A percentile compares a stretch with the other conserved stretches of the same genome.
Conservation (phyloP, 2,329 filamentous ascomycete species). For the Clarireedia sp. region DNA sequence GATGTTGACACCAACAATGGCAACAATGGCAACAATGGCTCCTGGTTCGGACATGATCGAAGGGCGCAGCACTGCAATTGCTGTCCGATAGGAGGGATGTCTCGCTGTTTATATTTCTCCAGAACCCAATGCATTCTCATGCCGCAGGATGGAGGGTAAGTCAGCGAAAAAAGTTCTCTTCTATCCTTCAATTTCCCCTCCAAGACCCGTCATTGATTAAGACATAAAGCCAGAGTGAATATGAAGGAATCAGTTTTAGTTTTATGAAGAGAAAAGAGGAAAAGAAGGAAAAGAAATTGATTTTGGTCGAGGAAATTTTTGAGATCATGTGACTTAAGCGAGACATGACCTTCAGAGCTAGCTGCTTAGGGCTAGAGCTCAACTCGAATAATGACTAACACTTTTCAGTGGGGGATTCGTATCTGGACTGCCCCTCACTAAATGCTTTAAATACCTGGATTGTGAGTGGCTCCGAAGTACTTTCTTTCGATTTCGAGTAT, state of each 20-base stretch:
- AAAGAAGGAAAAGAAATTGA: not conserved
- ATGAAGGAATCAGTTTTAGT: conserved; percentile 42
- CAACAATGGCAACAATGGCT: not conserved
- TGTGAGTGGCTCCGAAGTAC: not conserved
- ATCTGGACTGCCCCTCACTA: not conserved
- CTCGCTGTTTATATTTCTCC: conserved; percentile 26
- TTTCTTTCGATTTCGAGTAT: not conserved
- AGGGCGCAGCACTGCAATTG: not conserved
- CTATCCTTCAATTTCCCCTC: conserved; percentile 65
- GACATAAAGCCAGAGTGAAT: conserved; percentile 59
- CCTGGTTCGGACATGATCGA: not conserved
- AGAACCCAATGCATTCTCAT: conserved; percentile 30
- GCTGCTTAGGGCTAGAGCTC: too few species aligned
- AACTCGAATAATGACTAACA: too few species aligned
- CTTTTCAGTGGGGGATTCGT: too few species aligned
- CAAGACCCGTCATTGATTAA: conserved; percentile 47
- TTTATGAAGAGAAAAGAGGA: conserved; percentile 34
- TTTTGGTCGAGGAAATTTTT: not conserved
- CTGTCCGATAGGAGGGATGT: conserved; percentile 12
- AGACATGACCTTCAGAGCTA: not conserved
- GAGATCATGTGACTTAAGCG: not conserved
- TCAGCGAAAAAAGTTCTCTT: conserved; percentile 39
- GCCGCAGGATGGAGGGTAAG: conserved; percentile 50
- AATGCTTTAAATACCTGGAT: not conserved
- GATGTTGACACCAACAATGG: not conserved